A percentile compares a stretch with the other conserved stretches of the same genome.
phyloP scores from a whole-genome alignment of 106 monocot species.

The Amphibolis antarctica region DNA sequence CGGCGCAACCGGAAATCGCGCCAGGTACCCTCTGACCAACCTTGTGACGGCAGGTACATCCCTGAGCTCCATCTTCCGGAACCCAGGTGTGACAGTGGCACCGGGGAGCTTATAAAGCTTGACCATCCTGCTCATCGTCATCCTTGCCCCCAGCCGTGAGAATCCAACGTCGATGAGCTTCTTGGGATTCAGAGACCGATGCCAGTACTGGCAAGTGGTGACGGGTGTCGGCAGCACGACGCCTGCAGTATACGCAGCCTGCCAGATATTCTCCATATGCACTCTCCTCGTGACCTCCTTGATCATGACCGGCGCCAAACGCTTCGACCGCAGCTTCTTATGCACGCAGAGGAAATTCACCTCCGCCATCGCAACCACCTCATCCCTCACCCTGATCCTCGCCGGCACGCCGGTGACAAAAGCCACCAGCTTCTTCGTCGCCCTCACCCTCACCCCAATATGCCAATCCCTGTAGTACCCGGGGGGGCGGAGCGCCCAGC shows the following conservation, averaged over 20 bases:
- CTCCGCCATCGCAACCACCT: constrained; percentile 46
- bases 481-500: constrained; percentile 3
- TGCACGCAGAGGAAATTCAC: constrained; percentile 78
- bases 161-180: constrained; percentile 75
- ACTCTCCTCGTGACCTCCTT: constrained; percentile 39
- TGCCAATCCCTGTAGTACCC: neutral
- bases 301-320: constrained; percentile 71
- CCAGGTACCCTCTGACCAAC: constrained; percentile 43
- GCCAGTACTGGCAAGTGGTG: constrained; percentile 69
- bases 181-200: constrained; percentile 67
- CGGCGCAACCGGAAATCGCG: constrained; percentile 45
- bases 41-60: constrained; percentile 59
- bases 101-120: constrained; percentile 55
- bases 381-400: neutral
- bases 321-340: constrained; percentile 74
- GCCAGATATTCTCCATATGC: constrained; percentile 58
- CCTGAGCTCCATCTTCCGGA: constrained; percentile 63
- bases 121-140: constrained; percentile 75
- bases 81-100: constrained; percentile 37
- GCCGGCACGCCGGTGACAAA: constrained; percentile 2
- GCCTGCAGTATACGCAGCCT: constrained; percentile 73
- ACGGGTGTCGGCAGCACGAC: constrained; percentile 63
- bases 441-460: neutral
- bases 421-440: constrained; percentile 11
- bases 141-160: constrained; percentile 52